Base-by-base conservation (phyloP, 306 rosid genomes). In the Rosa chinensis region DNA sequence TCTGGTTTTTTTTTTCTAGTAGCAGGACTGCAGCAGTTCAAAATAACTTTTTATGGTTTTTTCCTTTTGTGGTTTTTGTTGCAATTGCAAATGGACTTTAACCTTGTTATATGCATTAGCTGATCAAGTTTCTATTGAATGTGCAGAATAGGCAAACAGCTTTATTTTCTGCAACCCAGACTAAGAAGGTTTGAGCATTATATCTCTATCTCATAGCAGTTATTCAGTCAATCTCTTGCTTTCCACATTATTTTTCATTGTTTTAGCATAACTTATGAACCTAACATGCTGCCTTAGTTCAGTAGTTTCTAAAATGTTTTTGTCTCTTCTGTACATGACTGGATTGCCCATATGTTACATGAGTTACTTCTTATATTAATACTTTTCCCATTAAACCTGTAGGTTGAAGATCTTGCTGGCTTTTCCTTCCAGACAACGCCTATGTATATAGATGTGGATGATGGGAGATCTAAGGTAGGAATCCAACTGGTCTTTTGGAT, bases 81-180 rank as follows among this genome's bases (percentile, higher is more conserved):
- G 52, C 72, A 11, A 8, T 67, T 67, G 16, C 7, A 43, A 70
- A 18, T n/a, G 7, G 40, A 17, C 2, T 70, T 28, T 21, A 45
- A 35, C 2, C 20, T 25, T 23, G 45, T 55, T 2, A 39, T 67
- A 48, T 75, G 61, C 37, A 8, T 66, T 39, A 71, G 64, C 80
- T 85, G 77, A 84, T 76, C 11, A 56, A 58, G 64, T 78, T 83
- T 76, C 35, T 72, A 75, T 55, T 75, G 49, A 56, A 79, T 86
- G 52, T 81, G 88, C 99, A 94, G 99, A 80, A 79, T 84, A 88
- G 99, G 86, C 98, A 93, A 87, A 93, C 98, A 47, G 93, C 97
- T 82, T 88, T 95, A 77, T 95, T 95, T 82, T 95, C 99, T 39
- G 97, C 99, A 23, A 95, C 98, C 44, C 99, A 95, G 82, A 95